These are phyloP conservation scores for Neonectria punicea DNA, from an alignment of 2,329 filamentous ascomycete species.

Conservation along the genomic window DNA sequence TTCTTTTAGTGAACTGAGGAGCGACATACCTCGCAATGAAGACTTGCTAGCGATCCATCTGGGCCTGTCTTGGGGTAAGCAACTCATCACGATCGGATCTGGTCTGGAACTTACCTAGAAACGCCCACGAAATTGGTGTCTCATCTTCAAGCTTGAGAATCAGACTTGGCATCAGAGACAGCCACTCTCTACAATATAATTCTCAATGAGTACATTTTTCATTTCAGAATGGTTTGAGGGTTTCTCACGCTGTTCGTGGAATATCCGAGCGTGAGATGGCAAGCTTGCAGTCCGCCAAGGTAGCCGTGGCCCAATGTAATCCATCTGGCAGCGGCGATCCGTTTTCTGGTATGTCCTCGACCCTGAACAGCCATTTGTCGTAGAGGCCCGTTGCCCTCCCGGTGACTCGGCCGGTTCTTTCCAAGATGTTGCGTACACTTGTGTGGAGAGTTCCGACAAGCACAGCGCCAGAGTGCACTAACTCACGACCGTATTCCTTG, in stretches of 20 bases:
- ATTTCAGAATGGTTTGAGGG: constrained; percentile 30
- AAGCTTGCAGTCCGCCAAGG: constrained; percentile 63
- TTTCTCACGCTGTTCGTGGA: constrained; percentile 59
- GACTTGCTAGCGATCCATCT: constrained; percentile 69
- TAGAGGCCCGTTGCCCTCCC: constrained; percentile 48
- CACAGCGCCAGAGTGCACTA: constrained; percentile 44
- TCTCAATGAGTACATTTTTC: neutral
- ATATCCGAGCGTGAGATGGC: constrained; percentile 67
- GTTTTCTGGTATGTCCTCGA: constrained; percentile 54
- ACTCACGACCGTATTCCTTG: constrained; percentile 30
- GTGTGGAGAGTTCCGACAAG: constrained; percentile 51
- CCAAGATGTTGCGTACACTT: constrained; percentile 40
- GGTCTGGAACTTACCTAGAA: constrained; percentile 54
- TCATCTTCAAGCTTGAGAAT: constrained; percentile 58
- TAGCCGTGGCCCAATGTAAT: constrained; percentile 66
- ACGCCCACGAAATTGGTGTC: constrained; percentile 71
- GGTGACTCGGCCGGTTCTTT: constrained; percentile 39
- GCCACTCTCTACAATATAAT: constrained; percentile 48
- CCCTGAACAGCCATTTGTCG: constrained; percentile 69
- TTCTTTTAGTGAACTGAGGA: neutral
- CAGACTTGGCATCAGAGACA: constrained; percentile 58
- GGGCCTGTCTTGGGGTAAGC: constrained; percentile 51
- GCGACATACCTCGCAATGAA: constrained; percentile 65
- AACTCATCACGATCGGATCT: neutral
- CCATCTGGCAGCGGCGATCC: constrained; percentile 53